Evolutionary conservation across 371 early-diverging fungal genomes (phyloP), one percentile per base, ranked within the genome.

Genomic region (Parasitella parasitica): DNA sequence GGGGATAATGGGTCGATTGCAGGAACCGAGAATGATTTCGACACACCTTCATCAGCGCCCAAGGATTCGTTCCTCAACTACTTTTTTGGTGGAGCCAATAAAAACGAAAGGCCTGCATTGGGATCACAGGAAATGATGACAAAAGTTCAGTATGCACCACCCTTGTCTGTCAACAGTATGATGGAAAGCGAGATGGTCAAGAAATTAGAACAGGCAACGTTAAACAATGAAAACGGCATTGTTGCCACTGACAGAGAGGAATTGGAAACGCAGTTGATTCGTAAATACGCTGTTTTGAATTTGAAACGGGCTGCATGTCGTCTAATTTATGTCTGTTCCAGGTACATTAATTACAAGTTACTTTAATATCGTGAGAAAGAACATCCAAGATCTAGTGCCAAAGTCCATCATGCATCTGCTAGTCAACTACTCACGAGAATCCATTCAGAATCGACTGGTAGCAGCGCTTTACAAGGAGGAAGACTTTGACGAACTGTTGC

Each of bases 401-500:
- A 96, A 96, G 76, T 91, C 95, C 0, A 86, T 95, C 56, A 94
- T 96, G 93, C 90, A 91, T 63, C 67, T 92, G 37, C 68, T 93
- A 43, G 92, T 93, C 54, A 90, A 92, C 66, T 76, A 89, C 69
- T 87, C 89, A 11, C 85, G 90, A 57, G 87, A 91, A 62, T 62
- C 82, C 7, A 84, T 95, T 50, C 96, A 96, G 69, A 91, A 91
- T 75, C 82, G 89, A 26, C 81, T 97, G 20, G 95, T 97, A 3
- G 80, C 90, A 15, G 86, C 89, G 12, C 81, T 97, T n/a, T 97
- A 95, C 71, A 89, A 89, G 73, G 87, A 91, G 50, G 85, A 88
- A 28, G 61, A 89, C 16, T 86, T 94, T 59, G 77, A 75, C 11
- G 90, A 92, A 26, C 75, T 95, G 48, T 72, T 96, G 35, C 85